Percentiles rank a stretch among this genome's conserved stretches.
These are phyloP conservation scores for Lactarius quietus DNA, from an alignment of 768 basidiomycete genomes.

Conservation along the genomic window DNA sequence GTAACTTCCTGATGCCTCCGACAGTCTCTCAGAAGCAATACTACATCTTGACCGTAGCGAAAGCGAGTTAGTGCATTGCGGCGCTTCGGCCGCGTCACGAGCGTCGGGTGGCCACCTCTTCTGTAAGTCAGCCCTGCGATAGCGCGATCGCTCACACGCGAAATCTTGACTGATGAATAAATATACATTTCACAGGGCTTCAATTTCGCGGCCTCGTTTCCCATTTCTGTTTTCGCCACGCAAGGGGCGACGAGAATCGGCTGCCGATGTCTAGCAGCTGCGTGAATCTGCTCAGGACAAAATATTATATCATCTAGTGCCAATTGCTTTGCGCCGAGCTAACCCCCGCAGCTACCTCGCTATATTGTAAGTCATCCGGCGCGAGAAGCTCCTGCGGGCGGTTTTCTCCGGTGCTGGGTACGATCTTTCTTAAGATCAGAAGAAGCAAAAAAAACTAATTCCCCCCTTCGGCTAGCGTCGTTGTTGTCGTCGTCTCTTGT, in stretches of 20 bases:
- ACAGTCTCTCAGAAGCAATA: too few species aligned
- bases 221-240: constrained; percentile 83
- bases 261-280: constrained; percentile 82
- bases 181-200: constrained; percentile 60
- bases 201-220: constrained; percentile 86
- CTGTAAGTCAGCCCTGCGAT: too few species aligned
- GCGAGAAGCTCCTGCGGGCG: constrained; percentile 77
- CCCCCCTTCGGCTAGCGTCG: too few species aligned
- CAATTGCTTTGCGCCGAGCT: too few species aligned
- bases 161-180: too few species aligned
- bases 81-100: constrained; percentile 92
- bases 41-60: too few species aligned
- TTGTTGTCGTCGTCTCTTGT: too few species aligned
- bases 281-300: constrained; percentile 86
- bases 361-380: too few species aligned
- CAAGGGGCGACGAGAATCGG: constrained; percentile 65
- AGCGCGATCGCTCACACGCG: too few species aligned
- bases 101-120: constrained; percentile 84
- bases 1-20: too few species aligned
- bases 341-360: constrained; percentile 56
- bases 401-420: constrained; percentile 89
- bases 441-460: too few species aligned
- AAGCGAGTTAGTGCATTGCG: constrained; percentile 72
- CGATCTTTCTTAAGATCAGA: constrained; percentile 84
- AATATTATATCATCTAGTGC: too few species aligned